Evolutionary conservation across 139 green algal genomes (phyloP), one percentile per base, ranked within the genome.

Genomic region (Nannochloris sp.): DNA sequence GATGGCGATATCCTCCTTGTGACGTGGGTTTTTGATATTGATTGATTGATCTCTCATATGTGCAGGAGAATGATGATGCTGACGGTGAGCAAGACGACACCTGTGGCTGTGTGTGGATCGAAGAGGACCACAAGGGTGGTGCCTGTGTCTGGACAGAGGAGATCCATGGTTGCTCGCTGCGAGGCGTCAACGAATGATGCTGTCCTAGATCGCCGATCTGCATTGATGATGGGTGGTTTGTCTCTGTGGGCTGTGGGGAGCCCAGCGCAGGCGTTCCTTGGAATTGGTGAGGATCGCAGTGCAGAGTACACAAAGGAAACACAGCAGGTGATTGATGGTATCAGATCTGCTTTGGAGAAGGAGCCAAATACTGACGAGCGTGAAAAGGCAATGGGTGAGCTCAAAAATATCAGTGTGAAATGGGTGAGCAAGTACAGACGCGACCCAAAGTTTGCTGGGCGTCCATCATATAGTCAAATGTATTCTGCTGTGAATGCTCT

Each of bases 401-500:
- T 93, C 61, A 76, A 85, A 34, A 50, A 73, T 76, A 48, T 60
- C 57, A 44, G 23, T 29, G 50, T 43, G 24, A 21, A 23, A 44
- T 72, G 66, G 49, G 67, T 63, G 27, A 60, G 48, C 19, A 48
- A n/a, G n/a, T 58, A 57, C 18, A 48, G 64, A 34, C 40, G 64
- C 14, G 82, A 91, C 64, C 51, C 56, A 31, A 75, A 74, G 57
- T 84, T 93, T 49, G 68, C 74, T 27, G 89, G 89, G 46, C 80
- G 72, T 51, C 84, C 81, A n/a, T 92, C 84, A 4, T 95, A 80
- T 62, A 82, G 84, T 44, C 90, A 94, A 69, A 89, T 79, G 19
- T 96, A 96, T 83, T 87, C 85, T 6, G 88, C 82, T 0, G 53
- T 96, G 24, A 96, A 96, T 68, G 86, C 90, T 0, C 60, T 96